These are phyloP conservation scores for Mycena crocata DNA, from an alignment of 768 basidiomycete genomes.

Conservation along the genomic window DNA sequence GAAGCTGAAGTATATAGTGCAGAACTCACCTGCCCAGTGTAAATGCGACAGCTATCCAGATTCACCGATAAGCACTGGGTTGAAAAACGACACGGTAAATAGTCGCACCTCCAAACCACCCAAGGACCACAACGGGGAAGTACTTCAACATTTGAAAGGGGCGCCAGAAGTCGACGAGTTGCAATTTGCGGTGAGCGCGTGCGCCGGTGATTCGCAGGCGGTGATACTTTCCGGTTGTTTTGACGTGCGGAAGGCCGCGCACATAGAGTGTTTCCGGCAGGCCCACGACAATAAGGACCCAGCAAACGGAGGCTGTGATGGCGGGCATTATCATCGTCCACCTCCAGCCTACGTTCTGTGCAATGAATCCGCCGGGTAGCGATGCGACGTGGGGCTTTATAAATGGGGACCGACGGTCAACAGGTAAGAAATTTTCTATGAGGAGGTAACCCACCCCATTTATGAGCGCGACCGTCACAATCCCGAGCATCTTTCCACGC, in stretches of 20 bases:
- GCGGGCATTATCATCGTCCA: slow-evolving; percentile 31
- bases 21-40: slow-evolving; percentile 32
- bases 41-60: slow-evolving; percentile 26
- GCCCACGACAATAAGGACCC: slow-evolving; percentile 27
- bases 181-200: slow-evolving; percentile 10
- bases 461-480: slow-evolving; percentile 31
- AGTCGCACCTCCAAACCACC: slow-evolving; percentile 26
- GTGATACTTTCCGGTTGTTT: slow-evolving; percentile 18
- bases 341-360: slow-evolving; percentile 32
- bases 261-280: slow-evolving; percentile 34
- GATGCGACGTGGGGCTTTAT: slow-evolving; percentile 32
- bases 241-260: slow-evolving; percentile 3
- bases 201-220: slow-evolving; percentile 28
- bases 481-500: slow-evolving; percentile 34
- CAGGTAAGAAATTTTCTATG: not conserved
- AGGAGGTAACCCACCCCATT: slow-evolving; percentile 29
- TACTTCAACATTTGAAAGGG: slow-evolving; percentile 36
- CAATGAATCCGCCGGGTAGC: slow-evolving; percentile 33
- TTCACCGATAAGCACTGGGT: not conserved
- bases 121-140: slow-evolving; percentile 26
- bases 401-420: no score
- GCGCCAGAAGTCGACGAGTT: slow-evolving; percentile 28
- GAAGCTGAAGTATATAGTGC: not conserved
- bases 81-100: not conserved
- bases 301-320: slow-evolving; percentile 26